These are phyloP conservation scores for Myxozyma geophila DNA, from an alignment of 805 yeast genomes.

Conservation along the genomic window DNA sequence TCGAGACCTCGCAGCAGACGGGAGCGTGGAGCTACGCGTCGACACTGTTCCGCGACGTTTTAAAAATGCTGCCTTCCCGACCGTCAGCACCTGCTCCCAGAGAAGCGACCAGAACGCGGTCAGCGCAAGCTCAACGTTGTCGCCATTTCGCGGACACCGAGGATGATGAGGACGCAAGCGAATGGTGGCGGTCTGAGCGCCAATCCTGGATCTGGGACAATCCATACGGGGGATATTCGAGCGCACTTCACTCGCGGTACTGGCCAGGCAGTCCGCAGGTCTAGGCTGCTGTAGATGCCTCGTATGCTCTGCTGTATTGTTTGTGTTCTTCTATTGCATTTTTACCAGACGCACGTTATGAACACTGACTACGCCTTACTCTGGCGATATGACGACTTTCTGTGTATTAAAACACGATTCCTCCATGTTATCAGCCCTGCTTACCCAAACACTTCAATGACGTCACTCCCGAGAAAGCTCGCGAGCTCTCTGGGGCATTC, in stretches of 20 bases:
- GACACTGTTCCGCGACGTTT: not conserved
- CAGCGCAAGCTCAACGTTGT: not conserved
- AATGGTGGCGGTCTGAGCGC: constrained; percentile 1
- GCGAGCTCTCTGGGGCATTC: constrained; percentile 14
- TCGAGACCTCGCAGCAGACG: not conserved
- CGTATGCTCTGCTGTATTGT: not conserved
- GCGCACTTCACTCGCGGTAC: constrained; percentile 4
- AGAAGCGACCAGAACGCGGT: not conserved
- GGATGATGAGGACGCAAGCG: not conserved
- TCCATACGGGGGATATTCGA: constrained; percentile 15
- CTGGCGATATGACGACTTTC: no score
- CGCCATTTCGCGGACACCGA: not conserved
- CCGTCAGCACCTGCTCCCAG: not conserved
- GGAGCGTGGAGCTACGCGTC: not conserved
- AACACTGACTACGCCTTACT: not conserved
- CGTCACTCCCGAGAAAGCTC: not conserved
- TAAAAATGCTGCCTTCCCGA: not conserved
- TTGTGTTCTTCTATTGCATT: not conserved
- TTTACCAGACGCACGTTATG: not conserved
- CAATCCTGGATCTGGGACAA: constrained; percentile 10
- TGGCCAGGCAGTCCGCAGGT: constrained; percentile 10
- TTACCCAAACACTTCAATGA: not conserved
- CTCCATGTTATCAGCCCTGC: not conserved
- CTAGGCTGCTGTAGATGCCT: not conserved
- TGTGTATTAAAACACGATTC: no score